Evolutionary conservation across 2,329 filamentous ascomycete species (phyloP).

Genomic region (Phyllosticta citribraziliensis): DNA sequence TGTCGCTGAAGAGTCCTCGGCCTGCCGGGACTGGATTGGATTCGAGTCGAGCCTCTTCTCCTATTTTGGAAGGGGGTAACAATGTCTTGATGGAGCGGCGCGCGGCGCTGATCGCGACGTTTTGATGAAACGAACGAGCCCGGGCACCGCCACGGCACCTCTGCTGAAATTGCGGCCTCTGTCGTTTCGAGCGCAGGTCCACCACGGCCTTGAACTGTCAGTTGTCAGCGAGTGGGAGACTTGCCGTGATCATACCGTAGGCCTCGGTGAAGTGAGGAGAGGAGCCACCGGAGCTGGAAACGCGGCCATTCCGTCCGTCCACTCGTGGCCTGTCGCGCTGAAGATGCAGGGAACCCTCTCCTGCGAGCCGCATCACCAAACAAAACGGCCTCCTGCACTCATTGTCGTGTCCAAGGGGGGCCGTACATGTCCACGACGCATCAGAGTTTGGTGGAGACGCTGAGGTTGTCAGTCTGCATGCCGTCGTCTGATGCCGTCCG

Average conservation of each 20-base stretch:
- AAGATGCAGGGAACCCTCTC: not conserved
- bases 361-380: not conserved
- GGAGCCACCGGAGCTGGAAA: not conserved
- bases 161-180: too few relatives aligned
- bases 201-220: too few relatives aligned
- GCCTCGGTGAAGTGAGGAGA: too few relatives aligned
- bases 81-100: not conserved
- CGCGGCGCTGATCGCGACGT: too few relatives aligned
- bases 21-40: not conserved
- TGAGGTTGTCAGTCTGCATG: not conserved
- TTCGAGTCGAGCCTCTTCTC: not conserved
- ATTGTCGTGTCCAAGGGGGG: not conserved
- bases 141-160: too few relatives aligned
- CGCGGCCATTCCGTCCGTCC: not conserved
- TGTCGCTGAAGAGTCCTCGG: not conserved
- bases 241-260: too few relatives aligned
- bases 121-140: not conserved
- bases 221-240: too few relatives aligned
- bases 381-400: not conserved
- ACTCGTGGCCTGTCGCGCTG: not conserved
- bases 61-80: not conserved
- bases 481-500: too few relatives aligned
- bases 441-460: not conserved
- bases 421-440: not conserved
- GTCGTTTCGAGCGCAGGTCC: too few relatives aligned